Evolutionary conservation across 2,329 filamentous ascomycete genomes (phyloP), one percentile per base, ranked within the genome.

Genomic region (Tolypocladium pustulatum): DNA sequence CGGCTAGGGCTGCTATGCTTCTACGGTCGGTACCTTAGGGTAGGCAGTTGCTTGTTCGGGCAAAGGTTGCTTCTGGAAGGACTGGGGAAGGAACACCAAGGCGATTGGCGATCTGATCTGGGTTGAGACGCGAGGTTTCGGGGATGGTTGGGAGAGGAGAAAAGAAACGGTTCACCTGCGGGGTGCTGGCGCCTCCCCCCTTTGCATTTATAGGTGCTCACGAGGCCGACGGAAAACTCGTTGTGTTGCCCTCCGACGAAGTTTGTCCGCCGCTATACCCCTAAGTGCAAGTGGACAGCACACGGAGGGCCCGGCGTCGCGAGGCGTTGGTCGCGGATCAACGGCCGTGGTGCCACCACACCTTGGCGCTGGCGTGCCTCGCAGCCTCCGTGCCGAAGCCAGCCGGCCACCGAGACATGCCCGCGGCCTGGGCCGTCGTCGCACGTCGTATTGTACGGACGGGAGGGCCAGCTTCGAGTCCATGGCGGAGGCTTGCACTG

Each of bases 261-360:
- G 57, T 49, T 58, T 61, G 58, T 46, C 57, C 60, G 64, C 65
- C 66, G 70, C 78, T 81, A 81, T 76, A 76, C 79, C 79, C 77
- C 76, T 81, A 81, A 81, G 79, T 79, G 79, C 79, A 81, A 77
- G 78, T 81, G 70, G 70, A 75, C 71, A 76, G 36, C 59, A 54
- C 59, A 54, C 57, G 60, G 57, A 59, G 51, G 60, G 60, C 55
- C 49, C 55, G 58, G 56, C 56, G 61, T 59, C 52, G 57, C 49
- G 55, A 59, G 54, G 55, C 32, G 56, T 62, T 62, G 55, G 49
- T 54, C 52, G 61, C 54, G 49, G 57, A 55, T 38, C 55, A 59
- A 55, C 57, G 56, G 49, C 55, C 43, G 55, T 55, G 59, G 61
- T 61, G 58, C 59, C 58, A 62, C 60, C 56, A 60, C 56, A 55